Percentiles rank a stretch among this genome's conserved stretches.
Evolutionary conservation across 345 rosid genomes (phyloP).

Genomic region (Moricandia moricandioides): DNA sequence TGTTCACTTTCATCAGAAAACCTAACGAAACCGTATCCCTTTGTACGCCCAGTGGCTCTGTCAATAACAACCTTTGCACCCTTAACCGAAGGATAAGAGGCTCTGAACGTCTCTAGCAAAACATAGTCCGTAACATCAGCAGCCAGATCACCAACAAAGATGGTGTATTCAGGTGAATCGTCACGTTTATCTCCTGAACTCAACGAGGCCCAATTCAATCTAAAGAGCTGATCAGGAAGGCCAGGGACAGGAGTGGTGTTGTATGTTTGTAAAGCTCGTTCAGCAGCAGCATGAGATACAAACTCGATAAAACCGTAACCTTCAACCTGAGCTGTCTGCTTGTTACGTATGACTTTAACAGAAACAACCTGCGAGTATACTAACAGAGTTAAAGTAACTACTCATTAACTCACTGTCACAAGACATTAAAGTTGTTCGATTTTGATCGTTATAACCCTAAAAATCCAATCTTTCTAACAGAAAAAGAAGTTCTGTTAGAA

Average conservation of each 20-base stretch:
- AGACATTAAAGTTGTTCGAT: neutral
- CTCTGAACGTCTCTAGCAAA: conserved; percentile 81
- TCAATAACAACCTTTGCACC: conserved; percentile 95
- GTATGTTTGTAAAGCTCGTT: conserved; percentile 65
- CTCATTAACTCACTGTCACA: neutral
- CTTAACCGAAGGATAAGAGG: conserved; percentile 62
- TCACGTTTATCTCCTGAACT: conserved; percentile 81
- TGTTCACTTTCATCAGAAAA: conserved; percentile 85
- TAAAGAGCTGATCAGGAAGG: conserved; percentile 65
- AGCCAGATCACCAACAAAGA: conserved; percentile 92
- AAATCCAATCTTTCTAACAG: conserved; percentile 17
- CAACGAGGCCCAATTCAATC: conserved; percentile 81
- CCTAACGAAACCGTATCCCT: conserved; percentile 89
- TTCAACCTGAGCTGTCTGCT: conserved; percentile 67
- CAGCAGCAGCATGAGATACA: conserved; percentile 66
- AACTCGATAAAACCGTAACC: conserved; percentile 90
- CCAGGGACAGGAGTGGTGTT: conserved; percentile 72
- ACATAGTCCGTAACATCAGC: conserved; percentile 88
- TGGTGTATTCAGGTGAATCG: conserved; percentile 67
- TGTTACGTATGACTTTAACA: conserved; percentile 79
- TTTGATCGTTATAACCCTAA: neutral
- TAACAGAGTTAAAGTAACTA: neutral
- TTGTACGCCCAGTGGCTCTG: conserved; percentile 76
- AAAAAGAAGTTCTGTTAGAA: neutral
- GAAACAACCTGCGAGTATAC: conserved; percentile 45